These are phyloP conservation scores for Corchorus olitorius DNA, from an alignment of 345 rosid species.

Conservation along the genomic window DNA sequence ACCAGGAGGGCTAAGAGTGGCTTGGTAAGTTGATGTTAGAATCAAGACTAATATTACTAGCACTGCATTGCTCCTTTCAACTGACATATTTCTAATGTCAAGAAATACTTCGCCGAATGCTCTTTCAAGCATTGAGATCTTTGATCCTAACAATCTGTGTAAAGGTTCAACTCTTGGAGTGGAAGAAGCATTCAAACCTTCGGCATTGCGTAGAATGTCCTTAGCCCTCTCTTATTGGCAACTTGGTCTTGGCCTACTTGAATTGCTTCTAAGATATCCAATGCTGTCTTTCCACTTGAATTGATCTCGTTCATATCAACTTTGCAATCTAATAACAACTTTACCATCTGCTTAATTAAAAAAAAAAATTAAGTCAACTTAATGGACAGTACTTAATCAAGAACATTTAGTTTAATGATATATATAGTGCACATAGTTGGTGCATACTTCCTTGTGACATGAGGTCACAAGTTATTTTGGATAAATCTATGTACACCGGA, in stretches of 20 bases:
- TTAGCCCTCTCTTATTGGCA: background rate
- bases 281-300: background rate
- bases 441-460: too few species aligned
- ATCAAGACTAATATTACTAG: conserved; percentile 11
- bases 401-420: too few species aligned
- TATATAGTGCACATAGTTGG: too few species aligned
- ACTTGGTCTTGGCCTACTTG: background rate
- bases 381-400: too few species aligned
- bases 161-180: background rate
- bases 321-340: background rate
- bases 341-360: background rate
- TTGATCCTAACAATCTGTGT: conserved; percentile 14
- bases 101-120: background rate
- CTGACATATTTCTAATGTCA: background rate
- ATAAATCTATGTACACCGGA: too few species aligned
- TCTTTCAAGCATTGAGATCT: background rate
- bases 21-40: conserved; percentile 6
- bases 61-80: conserved; percentile 6
- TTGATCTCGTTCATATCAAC: background rate
- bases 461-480: too few species aligned
- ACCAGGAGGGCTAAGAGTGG: conserved; percentile 3
- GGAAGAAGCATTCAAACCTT: background rate
- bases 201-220: background rate
- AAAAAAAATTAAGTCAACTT: background rate
- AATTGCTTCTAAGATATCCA: background rate